Percentiles rank a stretch among this genome's conserved stretches.
phyloP scores from a whole-genome alignment of 176 grass and related monocot genomes.

The Phyllostachys edulis region DNA sequence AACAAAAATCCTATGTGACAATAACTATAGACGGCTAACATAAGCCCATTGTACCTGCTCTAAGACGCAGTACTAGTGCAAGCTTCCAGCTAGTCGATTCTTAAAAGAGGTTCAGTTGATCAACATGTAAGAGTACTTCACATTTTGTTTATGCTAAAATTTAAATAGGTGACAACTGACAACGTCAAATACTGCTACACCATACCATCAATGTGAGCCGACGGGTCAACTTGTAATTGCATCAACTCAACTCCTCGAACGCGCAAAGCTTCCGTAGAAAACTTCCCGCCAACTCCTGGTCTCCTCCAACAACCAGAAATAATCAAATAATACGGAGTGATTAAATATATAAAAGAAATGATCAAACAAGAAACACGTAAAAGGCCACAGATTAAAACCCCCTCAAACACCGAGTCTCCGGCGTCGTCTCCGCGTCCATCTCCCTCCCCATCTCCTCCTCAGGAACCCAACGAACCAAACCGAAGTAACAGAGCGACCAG shows the following conservation, averaged over 20 bases:
- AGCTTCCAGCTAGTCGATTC: background rate
- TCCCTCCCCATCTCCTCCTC: background rate
- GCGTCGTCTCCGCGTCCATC: slow-evolving; percentile 34
- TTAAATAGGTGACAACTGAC: background rate
- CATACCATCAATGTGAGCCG: slow-evolving; percentile 14
- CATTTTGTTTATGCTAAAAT: slow-evolving; percentile 22
- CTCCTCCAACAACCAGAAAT: slow-evolving; percentile 33
- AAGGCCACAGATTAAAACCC: slow-evolving; percentile 31
- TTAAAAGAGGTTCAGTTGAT: background rate
- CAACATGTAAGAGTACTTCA: background rate
- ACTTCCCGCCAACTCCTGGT: slow-evolving; percentile 40
- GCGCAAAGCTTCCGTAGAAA: slow-evolving; percentile 23
- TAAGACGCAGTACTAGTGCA: background rate
- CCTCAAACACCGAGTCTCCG: slow-evolving; percentile 16
- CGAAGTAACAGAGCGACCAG: background rate
- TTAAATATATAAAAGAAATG: background rate
- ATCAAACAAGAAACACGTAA: slow-evolving; percentile 9
- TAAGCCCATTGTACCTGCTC: too few relatives aligned
- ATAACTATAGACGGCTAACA: too few relatives aligned
- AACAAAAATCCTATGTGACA: too few relatives aligned
- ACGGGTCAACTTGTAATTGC: slow-evolving; percentile 40
- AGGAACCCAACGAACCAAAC: background rate
- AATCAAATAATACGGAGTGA: background rate
- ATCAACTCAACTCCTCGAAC: slow-evolving; percentile 22
- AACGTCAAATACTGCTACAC: background rate